phyloP scores from a whole-genome alignment of 805 yeast genomes.

The Starmerella tilneyi region DNA sequence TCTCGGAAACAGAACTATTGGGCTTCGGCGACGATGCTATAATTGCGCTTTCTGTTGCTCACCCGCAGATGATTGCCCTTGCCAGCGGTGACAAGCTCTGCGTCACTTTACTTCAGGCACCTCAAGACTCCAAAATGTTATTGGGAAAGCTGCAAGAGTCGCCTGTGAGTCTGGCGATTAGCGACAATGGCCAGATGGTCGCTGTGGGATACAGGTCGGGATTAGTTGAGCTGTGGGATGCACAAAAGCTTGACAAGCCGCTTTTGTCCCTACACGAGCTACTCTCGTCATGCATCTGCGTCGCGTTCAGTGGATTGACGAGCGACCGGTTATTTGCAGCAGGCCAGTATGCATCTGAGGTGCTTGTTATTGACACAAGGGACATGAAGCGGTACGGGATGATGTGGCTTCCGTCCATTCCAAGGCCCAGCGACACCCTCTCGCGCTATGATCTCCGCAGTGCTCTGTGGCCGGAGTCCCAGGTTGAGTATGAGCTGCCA shows the following conservation, averaged over 20 bases:
- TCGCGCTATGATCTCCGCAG: slow-evolving; percentile 1
- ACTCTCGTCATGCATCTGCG: background rate
- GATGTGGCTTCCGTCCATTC: slow-evolving; percentile 2
- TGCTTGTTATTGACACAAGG: slow-evolving; percentile 1
- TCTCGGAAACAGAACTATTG: background rate
- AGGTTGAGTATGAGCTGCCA: background rate
- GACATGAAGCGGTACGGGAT: background rate
- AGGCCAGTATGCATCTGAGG: background rate
- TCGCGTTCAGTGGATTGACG: background rate
- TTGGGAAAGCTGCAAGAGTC: background rate
- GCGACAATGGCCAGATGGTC: slow-evolving; percentile 3
- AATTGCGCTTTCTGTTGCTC: background rate
- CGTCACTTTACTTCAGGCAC: background rate
- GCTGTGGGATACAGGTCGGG: background rate
- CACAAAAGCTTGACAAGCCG: background rate
- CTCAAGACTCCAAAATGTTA: background rate
- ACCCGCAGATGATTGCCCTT: background rate
- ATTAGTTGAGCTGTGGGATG: background rate
- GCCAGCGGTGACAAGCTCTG: background rate
- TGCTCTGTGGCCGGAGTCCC: slow-evolving; percentile 2
- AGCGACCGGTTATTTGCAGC: slow-evolving; percentile 3
- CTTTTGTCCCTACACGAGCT: background rate
- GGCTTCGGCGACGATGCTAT: background rate
- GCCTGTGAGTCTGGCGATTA: background rate
- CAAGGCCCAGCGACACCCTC: slow-evolving; percentile 1